These are phyloP conservation scores for Paracoccidioides lutzii DNA, from an alignment of 2,329 filamentous ascomycete species.

Conservation along the genomic window DNA sequence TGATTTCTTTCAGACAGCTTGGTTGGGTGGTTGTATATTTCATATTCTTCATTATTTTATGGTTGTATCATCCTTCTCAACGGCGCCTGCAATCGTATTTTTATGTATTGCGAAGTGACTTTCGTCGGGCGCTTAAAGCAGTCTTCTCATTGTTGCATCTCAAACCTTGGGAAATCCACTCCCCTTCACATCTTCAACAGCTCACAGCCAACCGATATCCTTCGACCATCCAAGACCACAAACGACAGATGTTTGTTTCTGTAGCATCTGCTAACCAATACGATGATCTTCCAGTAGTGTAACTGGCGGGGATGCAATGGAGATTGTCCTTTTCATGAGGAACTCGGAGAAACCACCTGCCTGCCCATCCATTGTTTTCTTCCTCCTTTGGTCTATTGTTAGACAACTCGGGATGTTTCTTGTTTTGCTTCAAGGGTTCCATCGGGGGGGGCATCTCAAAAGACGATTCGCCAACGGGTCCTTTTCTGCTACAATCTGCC, in stretches of 20 bases:
- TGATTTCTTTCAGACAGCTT: too few relatives aligned
- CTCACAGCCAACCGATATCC: neutral
- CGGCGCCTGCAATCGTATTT: too few relatives aligned
- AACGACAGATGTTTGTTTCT: conserved; percentile 2
- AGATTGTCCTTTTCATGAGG: neutral
- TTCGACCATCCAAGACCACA: neutral
- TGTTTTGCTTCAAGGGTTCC: neutral
- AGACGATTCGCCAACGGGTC: neutral
- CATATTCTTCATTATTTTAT: too few relatives aligned
- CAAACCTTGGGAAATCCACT: too few relatives aligned
- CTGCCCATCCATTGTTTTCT: too few relatives aligned
- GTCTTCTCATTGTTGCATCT: too few relatives aligned
- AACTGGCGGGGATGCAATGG: neutral
- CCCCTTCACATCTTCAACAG: neutral
- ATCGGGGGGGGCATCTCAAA: neutral
- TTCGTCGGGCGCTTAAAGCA: neutral
- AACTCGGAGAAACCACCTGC: neutral
- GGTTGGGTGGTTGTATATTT: too few relatives aligned
- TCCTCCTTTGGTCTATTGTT: neutral
- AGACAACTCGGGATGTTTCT: neutral
- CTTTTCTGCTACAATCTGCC: neutral
- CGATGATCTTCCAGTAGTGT: neutral
- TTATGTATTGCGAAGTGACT: too few relatives aligned
- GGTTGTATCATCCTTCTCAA: too few relatives aligned
- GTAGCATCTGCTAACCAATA: conserved; percentile 1